These are phyloP conservation scores for Aethionema arabicum DNA, from an alignment of 345 rosid genomes.

Conservation along the genomic window DNA sequence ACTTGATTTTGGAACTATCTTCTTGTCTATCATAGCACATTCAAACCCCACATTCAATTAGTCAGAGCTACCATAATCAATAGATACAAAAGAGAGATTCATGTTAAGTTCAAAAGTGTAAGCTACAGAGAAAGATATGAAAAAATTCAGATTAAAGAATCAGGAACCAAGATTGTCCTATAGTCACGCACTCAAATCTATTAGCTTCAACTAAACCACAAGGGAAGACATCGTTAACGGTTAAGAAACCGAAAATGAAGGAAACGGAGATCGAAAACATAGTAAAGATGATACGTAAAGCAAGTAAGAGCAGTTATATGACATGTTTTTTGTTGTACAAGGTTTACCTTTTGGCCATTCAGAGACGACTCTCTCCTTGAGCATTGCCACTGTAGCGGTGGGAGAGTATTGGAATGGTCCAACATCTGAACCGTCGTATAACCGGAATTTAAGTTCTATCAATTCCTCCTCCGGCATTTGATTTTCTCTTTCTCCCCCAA, in stretches of 20 bases:
- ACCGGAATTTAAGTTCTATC: slow-evolving; percentile 80
- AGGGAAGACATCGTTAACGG: neutral
- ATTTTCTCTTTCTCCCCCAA: slow-evolving; percentile 33
- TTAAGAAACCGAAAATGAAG: neutral
- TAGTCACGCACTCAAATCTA: neutral
- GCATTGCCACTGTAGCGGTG: slow-evolving; percentile 67
- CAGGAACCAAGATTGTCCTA: slow-evolving; percentile 2
- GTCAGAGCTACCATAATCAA: neutral
- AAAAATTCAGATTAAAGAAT: neutral
- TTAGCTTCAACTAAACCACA: neutral
- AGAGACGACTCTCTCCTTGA: slow-evolving; percentile 74
- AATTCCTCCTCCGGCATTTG: slow-evolving; percentile 84
- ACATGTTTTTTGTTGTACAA: neutral
- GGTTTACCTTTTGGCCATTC: slow-evolving; percentile 88
- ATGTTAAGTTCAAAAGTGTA: neutral
- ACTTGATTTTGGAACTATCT: slow-evolving; percentile 69
- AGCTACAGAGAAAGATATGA: neutral
- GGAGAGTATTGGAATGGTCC: slow-evolving; percentile 87
- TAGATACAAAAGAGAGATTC: slow-evolving; percentile 2
- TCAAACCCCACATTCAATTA: slow-evolving; percentile 9
- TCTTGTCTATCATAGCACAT: slow-evolving; percentile 54
- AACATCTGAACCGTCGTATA: slow-evolving; percentile 88
- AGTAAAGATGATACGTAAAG: neutral
- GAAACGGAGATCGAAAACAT: neutral
- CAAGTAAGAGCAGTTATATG: slow-evolving; percentile 1